These are phyloP conservation scores for Thecaphora thlaspeos DNA, from an alignment of 1,284 basidiomycete genomes.

Conservation along the genomic window DNA sequence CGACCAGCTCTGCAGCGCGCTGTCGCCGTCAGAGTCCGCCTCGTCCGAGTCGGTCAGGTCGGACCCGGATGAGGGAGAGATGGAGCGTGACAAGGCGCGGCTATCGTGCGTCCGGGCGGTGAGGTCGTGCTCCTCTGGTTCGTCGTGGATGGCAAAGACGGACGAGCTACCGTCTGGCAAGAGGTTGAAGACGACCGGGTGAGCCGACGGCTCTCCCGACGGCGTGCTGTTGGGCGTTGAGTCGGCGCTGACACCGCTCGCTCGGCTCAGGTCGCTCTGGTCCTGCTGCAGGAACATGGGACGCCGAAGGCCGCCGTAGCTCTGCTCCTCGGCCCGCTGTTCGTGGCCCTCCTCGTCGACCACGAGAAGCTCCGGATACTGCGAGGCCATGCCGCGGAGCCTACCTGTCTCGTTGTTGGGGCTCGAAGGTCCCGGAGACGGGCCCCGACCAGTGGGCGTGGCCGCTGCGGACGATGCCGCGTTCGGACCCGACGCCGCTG, in stretches of 20 bases:
- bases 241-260: constrained; percentile 4
- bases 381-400: constrained; percentile 3
- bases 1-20: background rate
- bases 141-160: background rate
- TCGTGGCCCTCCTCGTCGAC: constrained; percentile 32
- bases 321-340: constrained; percentile 3
- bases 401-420: constrained; percentile 11
- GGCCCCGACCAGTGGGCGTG: constrained; percentile 9
- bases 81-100: constrained; percentile 9
- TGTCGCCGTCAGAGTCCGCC: no score
- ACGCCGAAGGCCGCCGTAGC: no score
- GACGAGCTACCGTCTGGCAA: no score
- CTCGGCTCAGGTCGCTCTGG: no score
- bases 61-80: no score
- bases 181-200: background rate
- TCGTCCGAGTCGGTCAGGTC: no score
- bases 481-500: no score
- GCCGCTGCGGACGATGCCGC: no score
- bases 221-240: constrained; percentile 9
- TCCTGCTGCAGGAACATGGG: background rate
- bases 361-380: constrained; percentile 18
- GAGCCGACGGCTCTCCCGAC: background rate
- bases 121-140: background rate
- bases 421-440: constrained; percentile 1
- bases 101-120: background rate